Evolutionary conservation across 2,329 filamentous ascomycete genomes (phyloP), one percentile per base, ranked within the genome.

Genomic region (Botryotinia calthae): DNA sequence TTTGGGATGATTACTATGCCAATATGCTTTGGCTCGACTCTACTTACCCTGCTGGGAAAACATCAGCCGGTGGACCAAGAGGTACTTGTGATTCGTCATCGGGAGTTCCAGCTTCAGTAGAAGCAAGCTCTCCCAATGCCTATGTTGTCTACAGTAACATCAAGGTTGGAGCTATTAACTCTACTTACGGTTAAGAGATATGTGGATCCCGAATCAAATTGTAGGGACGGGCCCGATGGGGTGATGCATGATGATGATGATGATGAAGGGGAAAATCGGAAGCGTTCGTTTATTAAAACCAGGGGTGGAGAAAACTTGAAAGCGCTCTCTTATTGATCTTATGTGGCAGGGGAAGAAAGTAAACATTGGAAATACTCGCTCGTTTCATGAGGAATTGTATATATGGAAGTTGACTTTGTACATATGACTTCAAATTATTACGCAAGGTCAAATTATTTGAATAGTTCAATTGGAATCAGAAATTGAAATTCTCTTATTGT

Each of bases 21-120:
- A 86, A 90, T 83, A 93, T 93, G 90, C 86, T 91, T 78, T 93
- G 91, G 91, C 87, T 94, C 78, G 91, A 93, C 84, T 88, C 87
- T 74, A 87, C 84, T 80, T 91, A 87, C 84, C 90, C 90, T 66
- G 83, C 84, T 74, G 79, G 82, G 74, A 78, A 82, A 44, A 84
- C 83, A 70, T 76, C 74, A 2, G 84, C 83, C 44, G 88, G 89
- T 76, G 81, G 84, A 73, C 82, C 82, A 59, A 87, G 89, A 78
- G 89, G 89, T 71, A 82, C 83, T 51, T 91, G 89, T 81, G 73
- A 84, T 67, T 84, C 83, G 64, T 82, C 79, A 76, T 87, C 86
- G 31, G 88, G 88, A 61, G 83, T 82, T 46, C 88, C 88, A 40
- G 72, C 79, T 44, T 83, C 85, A 5, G 81, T 90, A 62, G 85